Evolutionary conservation across 2,329 filamentous ascomycete genomes (phyloP), one percentile per base, ranked within the genome.

Genomic region (Lachnellula cervina): DNA sequence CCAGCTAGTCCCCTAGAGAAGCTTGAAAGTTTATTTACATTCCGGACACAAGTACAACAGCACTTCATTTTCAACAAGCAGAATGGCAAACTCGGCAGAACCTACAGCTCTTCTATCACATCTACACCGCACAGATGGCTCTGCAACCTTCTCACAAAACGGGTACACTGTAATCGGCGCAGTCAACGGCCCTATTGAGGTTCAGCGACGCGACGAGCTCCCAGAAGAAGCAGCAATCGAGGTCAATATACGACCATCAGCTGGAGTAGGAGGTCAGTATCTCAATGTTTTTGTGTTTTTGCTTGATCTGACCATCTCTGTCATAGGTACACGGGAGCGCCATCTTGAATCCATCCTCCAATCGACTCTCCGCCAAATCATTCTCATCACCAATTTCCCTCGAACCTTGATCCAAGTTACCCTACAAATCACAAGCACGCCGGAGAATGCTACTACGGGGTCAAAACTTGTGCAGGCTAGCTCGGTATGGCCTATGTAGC

Each of bases 131-230:
- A 81, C 89, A 25, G 89, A 95, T 70, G 90, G 90, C 59, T 95
- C 90, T 48, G 88, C 88, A 11, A 87, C 83, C 9, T 91, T 90
- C 70, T 83, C 87, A 2, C 80, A 86, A 65, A 79, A 83, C 55
- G 89, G 90, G 49, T 96, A 91, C 72, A 87, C 86, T 45, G 81
- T 97, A 61, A 82, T 95, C 52, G 89, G 88, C 54, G 87, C 90
- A 14, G 90, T 96, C 63, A 97, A 96, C 73, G 94, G 93, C 0
- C 94, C 94, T 16, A 83, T 97, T 63, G 94, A 99, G 75, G 90
- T 93, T 16, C 84, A 86, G 64, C 83, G 92, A 66, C 84, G 90
- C 66, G 93, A 99, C 69, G 90, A 97, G 71, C 83, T 94, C 63
- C 88, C 94, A 7, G 92, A 96, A 72, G 91, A 97, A 75, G 90